A percentile compares a stretch with the other conserved stretches of the same genome.
Conservation (phyloP, 768 basidiomycete species). For the Termitomyces sp. region DNA sequence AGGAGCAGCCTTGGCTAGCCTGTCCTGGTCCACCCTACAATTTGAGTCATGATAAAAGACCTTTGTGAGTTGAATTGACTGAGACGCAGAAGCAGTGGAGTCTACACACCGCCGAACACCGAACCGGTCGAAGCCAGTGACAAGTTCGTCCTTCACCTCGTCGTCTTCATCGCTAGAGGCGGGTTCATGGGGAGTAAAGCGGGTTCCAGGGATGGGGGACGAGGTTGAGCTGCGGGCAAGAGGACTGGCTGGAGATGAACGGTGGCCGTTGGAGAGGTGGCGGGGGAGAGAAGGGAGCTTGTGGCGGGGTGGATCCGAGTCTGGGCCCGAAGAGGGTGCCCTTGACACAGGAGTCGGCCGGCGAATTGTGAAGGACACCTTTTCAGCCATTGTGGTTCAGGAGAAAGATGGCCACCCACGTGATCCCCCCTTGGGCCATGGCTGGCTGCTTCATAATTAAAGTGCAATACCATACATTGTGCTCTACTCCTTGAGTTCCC, state of each 20-base stretch:
- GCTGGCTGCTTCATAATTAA: background rate
- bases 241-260: constrained; percentile 50
- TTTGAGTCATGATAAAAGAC: constrained; percentile 25
- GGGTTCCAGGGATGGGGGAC: constrained; percentile 36
- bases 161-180: constrained; percentile 67
- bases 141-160: constrained; percentile 63
- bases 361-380: constrained; percentile 83
- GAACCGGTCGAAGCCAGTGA: constrained; percentile 68
- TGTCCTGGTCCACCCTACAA: constrained; percentile 42
- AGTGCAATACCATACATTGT: background rate
- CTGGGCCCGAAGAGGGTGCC: constrained; percentile 57
- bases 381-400: constrained; percentile 22
- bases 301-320: constrained; percentile 52
- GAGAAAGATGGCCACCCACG: constrained; percentile 4
- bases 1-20: constrained; percentile 48
- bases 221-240: constrained; percentile 46
- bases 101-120: constrained; percentile 83
- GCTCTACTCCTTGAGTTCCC: constrained; percentile 68
- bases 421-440: constrained; percentile 3
- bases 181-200: constrained; percentile 22
- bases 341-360: constrained; percentile 72
- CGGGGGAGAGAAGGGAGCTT: constrained; percentile 61
- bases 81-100: constrained; percentile 18
- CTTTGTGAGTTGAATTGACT: constrained; percentile 76
- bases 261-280: constrained; percentile 32